Conservation (phyloP, 2,329 filamentous ascomycete species). For the Ophiocordyceps unilateralis region DNA sequence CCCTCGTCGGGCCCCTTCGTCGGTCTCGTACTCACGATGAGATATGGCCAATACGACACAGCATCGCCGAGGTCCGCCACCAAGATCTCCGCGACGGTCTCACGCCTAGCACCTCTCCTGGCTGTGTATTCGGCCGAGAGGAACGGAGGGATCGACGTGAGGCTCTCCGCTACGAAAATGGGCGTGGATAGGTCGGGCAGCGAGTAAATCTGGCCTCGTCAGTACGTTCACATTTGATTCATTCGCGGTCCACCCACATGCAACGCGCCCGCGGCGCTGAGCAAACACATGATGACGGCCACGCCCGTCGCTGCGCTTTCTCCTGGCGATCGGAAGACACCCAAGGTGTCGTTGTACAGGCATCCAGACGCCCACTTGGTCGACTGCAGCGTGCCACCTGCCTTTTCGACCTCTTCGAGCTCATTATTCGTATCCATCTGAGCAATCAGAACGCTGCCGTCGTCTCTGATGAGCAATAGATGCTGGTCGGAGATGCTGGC, state of each 20-base stretch:
- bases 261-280: constrained; percentile 58
- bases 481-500: constrained; percentile 81
- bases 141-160: constrained; percentile 62
- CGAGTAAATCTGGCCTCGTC: constrained; percentile 45
- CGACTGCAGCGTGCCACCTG: constrained; percentile 34
- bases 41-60: constrained; percentile 52
- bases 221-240: neutral
- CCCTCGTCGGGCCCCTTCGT: neutral
- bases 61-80: constrained; percentile 72
- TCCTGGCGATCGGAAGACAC: constrained; percentile 30
- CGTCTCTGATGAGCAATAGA: constrained; percentile 66
- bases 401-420: constrained; percentile 61
- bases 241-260: constrained; percentile 35
- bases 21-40: constrained; percentile 45
- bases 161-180: constrained; percentile 56
- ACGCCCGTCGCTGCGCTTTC: constrained; percentile 26
- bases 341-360: constrained; percentile 53
- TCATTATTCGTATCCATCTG: constrained; percentile 65
- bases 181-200: constrained; percentile 56
- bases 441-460: constrained; percentile 63
- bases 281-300: constrained; percentile 53
- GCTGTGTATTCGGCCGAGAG: constrained; percentile 54
- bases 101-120: constrained; percentile 54
- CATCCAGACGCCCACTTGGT: constrained; percentile 73
- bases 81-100: constrained; percentile 61